Base-by-base conservation (phyloP, 2,329 filamentous ascomycete genomes). In the Aspergillus cejpii region DNA sequence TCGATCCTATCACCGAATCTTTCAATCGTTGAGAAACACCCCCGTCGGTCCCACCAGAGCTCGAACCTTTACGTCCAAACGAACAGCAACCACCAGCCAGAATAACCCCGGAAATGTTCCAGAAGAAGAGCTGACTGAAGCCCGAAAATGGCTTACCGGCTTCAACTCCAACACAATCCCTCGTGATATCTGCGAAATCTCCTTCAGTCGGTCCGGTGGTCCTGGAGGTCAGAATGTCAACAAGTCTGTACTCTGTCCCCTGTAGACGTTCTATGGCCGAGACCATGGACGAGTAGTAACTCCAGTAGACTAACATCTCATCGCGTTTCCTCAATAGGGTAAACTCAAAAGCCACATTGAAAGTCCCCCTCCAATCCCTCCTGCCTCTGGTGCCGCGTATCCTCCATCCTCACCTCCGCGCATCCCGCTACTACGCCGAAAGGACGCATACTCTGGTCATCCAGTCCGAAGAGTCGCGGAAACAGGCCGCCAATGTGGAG, bases 151-250 rank as follows among this genome's bases (percentile, higher is more conserved):
- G 80, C 73, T 83, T 38, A 66, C 69, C 34, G 65, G 66, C 36
- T 71, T 81, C 51, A 67, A 75, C 60, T 61, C 72, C 44, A 71
- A 75, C 11, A 73, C 75, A 11, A 75, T 83, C 44, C 77, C 80
- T 20, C 72, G 70, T 44, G 69, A 68, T 51, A 70, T 83, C 45
- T 74, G 77, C 56, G 73, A 80, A 49, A 60, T 83, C 52, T 78
- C 73, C 39, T 84, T 81, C 61, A 81, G 78, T 59, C 72, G 80
- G 46, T 81, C 80, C 2, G 80, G 79, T 41, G 80, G 80, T 3
- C 80, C 80, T 14, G 80, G 80, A 40, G 80, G 80, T 8, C 80
- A 84, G 62, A 83, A 84, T 67, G 80, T 84, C 45, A 84, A 84
- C 66, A 84, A 84, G 80, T 83, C 64, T 52, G 71, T 59, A 42